Base-by-base conservation (phyloP, 345 rosid species). In the Salix suchowensis region DNA sequence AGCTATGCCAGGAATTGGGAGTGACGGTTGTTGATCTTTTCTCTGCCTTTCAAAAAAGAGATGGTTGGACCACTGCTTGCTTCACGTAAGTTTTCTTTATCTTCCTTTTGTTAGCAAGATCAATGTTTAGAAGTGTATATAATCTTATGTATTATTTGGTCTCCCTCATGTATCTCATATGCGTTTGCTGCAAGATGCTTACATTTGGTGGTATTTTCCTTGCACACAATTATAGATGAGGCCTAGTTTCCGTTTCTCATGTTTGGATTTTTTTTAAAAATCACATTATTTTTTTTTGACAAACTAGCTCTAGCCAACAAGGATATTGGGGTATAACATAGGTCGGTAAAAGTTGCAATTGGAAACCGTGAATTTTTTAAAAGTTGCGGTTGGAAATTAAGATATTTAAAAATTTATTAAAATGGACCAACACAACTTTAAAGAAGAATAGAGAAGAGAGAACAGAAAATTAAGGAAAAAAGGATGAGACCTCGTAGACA, bases 21-120 rank as follows among this genome's bases (percentile, higher is more conserved):
- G 55, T 96, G 74, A 79, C 88, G 81, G 97, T 85, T 55, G 86
- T 94, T 50, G 88, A 96, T 84, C 97, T 96, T 78, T 92, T 89
- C 79, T 74, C 86, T 24, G 90, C 97, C 66, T 65, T 96, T 81
- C 97, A 86, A 80, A 84, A 74, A 71, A 83, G 83, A 79, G 88
- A 87, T 67, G 82, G 88, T 72, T 92, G 97, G 97, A 78, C 15
- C 68, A 82, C 85, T 28, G 85, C 88, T 65, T 94, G 95, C 87
- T 94, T 96, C 81, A 90, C 94, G 98, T 94, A 88, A 81, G 97
- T 88, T 62, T 72, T 64, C 39, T 65, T 1, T 66, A 39, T 65
- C 28, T 69, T 40, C 18, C 65, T 67, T 60, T 39, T 28, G 26
- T 40, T 52, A 11, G 36, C n/a, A 46, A 30, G 48, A 68, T 75